Percentiles rank a stretch among this genome's conserved stretches.
Evolutionary conservation across 2,329 filamentous ascomycete species (phyloP).

Genomic region (Cytospora mali): DNA sequence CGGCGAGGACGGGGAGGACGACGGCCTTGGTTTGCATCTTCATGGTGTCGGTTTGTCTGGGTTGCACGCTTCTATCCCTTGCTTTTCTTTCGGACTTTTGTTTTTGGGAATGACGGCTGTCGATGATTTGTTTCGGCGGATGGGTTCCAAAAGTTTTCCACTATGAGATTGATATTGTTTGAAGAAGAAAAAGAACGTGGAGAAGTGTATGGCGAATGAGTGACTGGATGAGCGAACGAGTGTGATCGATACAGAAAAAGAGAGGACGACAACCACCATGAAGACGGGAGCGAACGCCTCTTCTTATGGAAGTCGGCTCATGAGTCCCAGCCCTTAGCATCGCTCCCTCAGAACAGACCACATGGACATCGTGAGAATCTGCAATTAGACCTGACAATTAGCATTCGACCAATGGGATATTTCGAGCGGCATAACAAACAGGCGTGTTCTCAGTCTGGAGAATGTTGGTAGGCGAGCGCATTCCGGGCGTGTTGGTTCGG

Average conservation of each 20-base stretch:
- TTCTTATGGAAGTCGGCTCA: background rate
- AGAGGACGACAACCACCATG: background rate
- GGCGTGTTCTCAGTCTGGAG: slow-evolving; percentile 14
- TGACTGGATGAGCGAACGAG: background rate
- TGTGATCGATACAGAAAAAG: background rate
- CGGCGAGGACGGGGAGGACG: slow-evolving; percentile 33
- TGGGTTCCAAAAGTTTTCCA: background rate
- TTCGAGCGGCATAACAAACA: slow-evolving; percentile 16
- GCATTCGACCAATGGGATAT: slow-evolving; percentile 9
- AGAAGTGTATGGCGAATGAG: background rate
- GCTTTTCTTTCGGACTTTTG: background rate
- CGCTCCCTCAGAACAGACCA: background rate
- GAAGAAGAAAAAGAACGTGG: background rate
- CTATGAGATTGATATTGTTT: background rate
- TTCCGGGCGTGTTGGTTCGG: slow-evolving; percentile 7
- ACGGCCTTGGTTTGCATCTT: slow-evolving; percentile 39
- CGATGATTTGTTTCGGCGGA: background rate
- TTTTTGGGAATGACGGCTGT: background rate
- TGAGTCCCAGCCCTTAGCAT: slow-evolving; percentile 2
- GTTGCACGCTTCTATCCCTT: background rate
- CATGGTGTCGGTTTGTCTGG: background rate
- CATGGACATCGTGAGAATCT: slow-evolving; percentile 4
- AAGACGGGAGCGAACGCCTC: background rate
- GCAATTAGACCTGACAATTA: slow-evolving; percentile 12
- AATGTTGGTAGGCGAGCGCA: slow-evolving; percentile 10